These are phyloP conservation scores for Arthrinium phaeospermum DNA, from an alignment of 2,329 filamentous ascomycete species.

Conservation along the genomic window DNA sequence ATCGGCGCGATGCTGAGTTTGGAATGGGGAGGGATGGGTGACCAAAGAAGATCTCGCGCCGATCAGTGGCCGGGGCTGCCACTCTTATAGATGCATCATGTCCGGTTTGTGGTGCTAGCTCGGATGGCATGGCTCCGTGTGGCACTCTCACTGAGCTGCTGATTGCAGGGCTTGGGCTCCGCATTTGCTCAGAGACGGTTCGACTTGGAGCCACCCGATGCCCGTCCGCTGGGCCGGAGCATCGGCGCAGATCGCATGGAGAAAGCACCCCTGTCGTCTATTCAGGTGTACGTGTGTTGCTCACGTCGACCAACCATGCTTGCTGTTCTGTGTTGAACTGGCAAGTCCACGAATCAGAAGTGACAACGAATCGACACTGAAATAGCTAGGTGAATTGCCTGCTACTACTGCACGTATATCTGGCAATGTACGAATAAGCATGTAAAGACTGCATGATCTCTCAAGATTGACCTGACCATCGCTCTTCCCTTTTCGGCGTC, in stretches of 20 bases:
- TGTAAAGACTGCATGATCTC: not conserved
- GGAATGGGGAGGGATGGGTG: not conserved
- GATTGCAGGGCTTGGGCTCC: not conserved
- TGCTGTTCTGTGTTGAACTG: not conserved
- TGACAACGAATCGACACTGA: too few relatives aligned
- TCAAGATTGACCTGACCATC: not conserved
- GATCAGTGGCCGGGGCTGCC: not conserved
- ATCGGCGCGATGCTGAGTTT: not conserved
- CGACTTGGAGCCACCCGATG: not conserved
- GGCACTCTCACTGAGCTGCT: not conserved
- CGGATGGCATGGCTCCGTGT: conserved; percentile 18
- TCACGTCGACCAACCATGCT: not conserved
- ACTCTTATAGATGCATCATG: not conserved
- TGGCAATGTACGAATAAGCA: not conserved
- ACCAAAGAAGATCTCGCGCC: not conserved
- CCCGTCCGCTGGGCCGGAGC: not conserved
- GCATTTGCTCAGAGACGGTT: not conserved
- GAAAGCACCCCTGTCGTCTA: not conserved
- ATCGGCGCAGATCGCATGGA: not conserved
- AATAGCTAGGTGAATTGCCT: too few relatives aligned
- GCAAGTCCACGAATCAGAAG: too few relatives aligned
- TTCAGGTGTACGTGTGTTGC: not conserved
- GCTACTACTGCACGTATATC: not conserved
- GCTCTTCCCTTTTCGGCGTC: not conserved
- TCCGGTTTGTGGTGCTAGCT: too few relatives aligned